Conservation (phyloP, 495 filamentous ascomycete species). For the Cudoniella acicularis region DNA sequence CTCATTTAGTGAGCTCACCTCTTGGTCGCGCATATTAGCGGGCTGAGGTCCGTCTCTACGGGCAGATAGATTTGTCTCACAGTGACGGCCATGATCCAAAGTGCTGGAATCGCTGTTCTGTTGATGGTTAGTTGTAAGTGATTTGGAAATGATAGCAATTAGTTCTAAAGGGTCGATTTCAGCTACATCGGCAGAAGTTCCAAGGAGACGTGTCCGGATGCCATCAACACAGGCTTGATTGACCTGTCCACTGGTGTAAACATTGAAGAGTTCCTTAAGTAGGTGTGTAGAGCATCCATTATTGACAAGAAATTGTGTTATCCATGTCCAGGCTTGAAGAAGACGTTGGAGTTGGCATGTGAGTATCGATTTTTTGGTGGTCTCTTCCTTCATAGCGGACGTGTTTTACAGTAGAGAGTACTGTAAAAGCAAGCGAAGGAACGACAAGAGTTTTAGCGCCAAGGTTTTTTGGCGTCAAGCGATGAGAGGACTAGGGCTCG, state of each 20-base stretch:
- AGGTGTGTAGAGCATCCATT: constrained; percentile 1
- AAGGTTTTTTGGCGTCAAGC: neutral
- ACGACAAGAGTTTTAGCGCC: neutral
- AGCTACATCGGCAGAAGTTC: neutral
- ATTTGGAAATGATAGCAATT: neutral
- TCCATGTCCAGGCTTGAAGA: neutral
- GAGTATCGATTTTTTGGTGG: neutral
- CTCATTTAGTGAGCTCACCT: neutral
- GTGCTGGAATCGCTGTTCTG: neutral
- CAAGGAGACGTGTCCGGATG: neutral
- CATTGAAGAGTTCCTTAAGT: neutral
- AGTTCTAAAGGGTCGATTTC: neutral
- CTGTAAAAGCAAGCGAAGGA: neutral
- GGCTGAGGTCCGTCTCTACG: neutral
- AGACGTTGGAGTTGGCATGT: neutral
- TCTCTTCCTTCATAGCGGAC: neutral
- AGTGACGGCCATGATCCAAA: neutral
- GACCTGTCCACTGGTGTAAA: neutral
- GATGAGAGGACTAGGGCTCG: neutral
- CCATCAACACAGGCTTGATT: neutral
- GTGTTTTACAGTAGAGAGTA: neutral
- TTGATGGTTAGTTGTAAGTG: neutral
- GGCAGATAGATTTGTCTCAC: neutral
- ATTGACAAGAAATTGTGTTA: constrained; percentile 1
- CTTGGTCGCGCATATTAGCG: neutral